A percentile compares a stretch with the other conserved stretches of the same genome.
phyloP scores from a whole-genome alignment of 129 eudicot genomes.

The Logfia minima region DNA sequence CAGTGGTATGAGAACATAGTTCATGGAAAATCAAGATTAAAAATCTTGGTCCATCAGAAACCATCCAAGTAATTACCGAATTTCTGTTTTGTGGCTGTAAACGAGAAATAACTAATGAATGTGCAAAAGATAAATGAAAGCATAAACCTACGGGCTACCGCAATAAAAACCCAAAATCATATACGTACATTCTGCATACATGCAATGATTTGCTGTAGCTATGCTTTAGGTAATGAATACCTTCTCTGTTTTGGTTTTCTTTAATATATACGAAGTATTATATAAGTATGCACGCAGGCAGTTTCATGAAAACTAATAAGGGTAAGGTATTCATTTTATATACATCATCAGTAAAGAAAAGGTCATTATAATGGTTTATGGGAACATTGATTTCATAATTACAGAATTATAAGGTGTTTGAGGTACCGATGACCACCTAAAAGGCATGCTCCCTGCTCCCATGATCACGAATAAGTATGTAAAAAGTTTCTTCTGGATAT shows the following conservation, averaged over 20 bases:
- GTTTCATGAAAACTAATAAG: neutral
- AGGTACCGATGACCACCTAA: too few relatives aligned
- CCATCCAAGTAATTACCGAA: neutral
- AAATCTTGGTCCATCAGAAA: neutral
- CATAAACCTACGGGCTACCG: neutral
- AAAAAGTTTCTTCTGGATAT: too few relatives aligned
- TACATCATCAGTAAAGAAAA: neutral
- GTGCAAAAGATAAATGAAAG: neutral
- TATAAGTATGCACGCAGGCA: neutral
- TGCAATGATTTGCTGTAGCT: neutral
- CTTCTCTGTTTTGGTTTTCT: neutral
- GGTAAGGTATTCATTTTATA: neutral
- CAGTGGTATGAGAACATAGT: conserved; percentile 14
- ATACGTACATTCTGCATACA: neutral
- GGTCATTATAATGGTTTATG: neutral
- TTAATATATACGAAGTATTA: neutral
- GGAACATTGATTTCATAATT: neutral
- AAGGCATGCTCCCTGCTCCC: too few relatives aligned
- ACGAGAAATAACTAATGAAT: neutral
- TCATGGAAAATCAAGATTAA: conserved; percentile 2
- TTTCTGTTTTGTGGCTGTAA: neutral
- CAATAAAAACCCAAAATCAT: neutral
- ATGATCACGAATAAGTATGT: too few relatives aligned
- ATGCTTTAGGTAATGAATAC: neutral
- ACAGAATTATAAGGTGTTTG: neutral